Evolutionary conservation across 2,329 filamentous ascomycete genomes (phyloP), one percentile per base, ranked within the genome.

Genomic region (Cercospora citrullina): DNA sequence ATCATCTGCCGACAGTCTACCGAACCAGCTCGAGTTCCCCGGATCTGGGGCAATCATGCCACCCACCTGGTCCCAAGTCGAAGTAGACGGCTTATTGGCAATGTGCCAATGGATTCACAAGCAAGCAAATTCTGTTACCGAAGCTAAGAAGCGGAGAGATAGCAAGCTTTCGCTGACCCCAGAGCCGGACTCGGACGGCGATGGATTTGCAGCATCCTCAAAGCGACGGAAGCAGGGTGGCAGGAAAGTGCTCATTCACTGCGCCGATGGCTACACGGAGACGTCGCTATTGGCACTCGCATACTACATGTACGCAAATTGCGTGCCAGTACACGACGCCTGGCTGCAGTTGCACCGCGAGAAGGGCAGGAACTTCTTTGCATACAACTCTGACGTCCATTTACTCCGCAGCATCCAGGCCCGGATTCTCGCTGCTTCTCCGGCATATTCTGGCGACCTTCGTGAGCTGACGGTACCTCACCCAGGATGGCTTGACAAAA

Each of bases 241-340:
- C 65, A 84, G 88, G 70, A 93, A 89, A 76, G 88, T 98, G 36
- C 86, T 98, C 33, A 91, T 99, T 48, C 94, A 98, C 79, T 98
- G 95, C 79, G 90, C 90, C 2, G 95, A 99, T 79, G 95, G 95
- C 18, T 99, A 99, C 76, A 99, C 95, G 0, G 95, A 99, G 80
- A 94, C 91, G 1, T 93, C 93, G 1, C 86, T 99, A 79, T 85
- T 99, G 18, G 93, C 88, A 1, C 87, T 99, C 45, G 92, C 94
- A 9, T 99, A 99, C 80, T 93, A 90, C 77, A 96, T 96, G 85
- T 99, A 93, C 79, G 92, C 91, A 64, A 92, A 95, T 69, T 93
- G 92, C 6, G 84, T 89, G 10, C 87, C 94, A 0, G 87, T 94
- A 0, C 91, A 94, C 30, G 88, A 93, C 65, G 94, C 95, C 8